Conservation (phyloP, 352 stramenopile species). For the Elongisporangium anandrum region DNA sequence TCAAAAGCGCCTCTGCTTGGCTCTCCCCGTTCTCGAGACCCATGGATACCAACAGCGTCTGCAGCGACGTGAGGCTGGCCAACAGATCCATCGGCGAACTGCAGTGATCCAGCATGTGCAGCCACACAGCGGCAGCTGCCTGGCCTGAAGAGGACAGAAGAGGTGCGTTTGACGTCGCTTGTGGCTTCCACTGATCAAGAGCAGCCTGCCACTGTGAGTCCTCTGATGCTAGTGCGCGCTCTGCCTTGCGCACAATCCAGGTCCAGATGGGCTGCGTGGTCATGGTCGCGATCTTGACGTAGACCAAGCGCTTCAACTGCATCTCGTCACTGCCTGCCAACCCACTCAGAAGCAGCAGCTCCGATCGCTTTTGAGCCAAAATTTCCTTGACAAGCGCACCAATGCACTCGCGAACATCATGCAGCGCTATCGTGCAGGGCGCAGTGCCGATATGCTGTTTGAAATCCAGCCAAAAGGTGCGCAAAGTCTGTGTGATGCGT, state of each 20-base stretch:
- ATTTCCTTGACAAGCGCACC: constrained; percentile 27
- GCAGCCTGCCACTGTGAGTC: constrained; percentile 10
- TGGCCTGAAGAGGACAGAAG: background rate
- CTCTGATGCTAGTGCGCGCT: constrained; percentile 23
- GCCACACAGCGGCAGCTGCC: background rate
- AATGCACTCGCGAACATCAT: constrained; percentile 25
- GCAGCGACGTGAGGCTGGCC: constrained; percentile 14
- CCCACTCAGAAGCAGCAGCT: constrained; percentile 43
- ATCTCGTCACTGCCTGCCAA: constrained; percentile 6
- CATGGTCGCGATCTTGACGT: constrained; percentile 26
- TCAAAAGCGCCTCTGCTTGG: background rate
- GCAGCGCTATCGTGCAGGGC: constrained; percentile 11
- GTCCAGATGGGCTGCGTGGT: constrained; percentile 35
- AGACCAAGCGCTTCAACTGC: constrained; percentile 23
- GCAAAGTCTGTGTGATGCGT: constrained; percentile 25
- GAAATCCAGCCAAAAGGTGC: constrained; percentile 48
- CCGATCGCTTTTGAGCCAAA: constrained; percentile 24
- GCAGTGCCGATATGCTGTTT: constrained; percentile 28
- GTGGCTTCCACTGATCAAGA: background rate
- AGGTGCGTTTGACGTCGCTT: background rate
- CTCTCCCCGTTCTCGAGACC: background rate
- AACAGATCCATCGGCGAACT: constrained; percentile 26
- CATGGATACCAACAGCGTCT: background rate
- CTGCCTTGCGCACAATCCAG: constrained; percentile 31
- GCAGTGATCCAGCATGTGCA: background rate